Base-by-base conservation (phyloP, 2,329 filamentous ascomycete genomes). In the Claviceps pusilla region DNA sequence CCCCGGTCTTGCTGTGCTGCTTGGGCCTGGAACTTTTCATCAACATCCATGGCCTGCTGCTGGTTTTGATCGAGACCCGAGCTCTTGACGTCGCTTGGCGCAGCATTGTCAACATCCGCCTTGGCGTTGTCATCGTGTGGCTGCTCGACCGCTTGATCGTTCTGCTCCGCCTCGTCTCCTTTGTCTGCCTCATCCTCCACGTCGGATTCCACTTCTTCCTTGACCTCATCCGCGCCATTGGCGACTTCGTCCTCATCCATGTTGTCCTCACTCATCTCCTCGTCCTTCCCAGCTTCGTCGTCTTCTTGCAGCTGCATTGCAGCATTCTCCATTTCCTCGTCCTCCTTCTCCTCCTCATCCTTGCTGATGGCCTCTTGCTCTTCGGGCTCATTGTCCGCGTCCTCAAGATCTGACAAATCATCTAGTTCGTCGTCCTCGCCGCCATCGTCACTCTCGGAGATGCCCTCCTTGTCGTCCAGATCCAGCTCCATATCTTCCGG, bases 401-500 rank as follows among this genome's bases (percentile, higher is more conserved):
- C 75, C 52, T 78, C 75, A 46, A 71, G 67, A 50, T 79, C 76
- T 0, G 75, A 76, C 53, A 86, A 68, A 54, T 81, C 73, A 55
- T 82, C 78, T 50, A 85, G 65, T 19, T 77, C 75, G 31, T 33
- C 31, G 58, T 83, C 79, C 42, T 77, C 75, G 57, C 47, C 75
- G 57, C 43, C 43, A 9, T 47, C 45, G 16, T 83, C 79, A 42
- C 76, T 76, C 14, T 76, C 77, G 6, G 78, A 78, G 5, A 71
- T 72, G 4, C 78, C 78, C 19, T 77, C 74, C 33, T 79, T 73
- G 33, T 87, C 84, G 59, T 91, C 85, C 54, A 93, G 77, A 59
- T 90, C 82, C 66, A 96, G 77, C 55, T 94, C 83, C 76, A 96
- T 85, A 59, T 95, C 88, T 46, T 95, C 89, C 0, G 89, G 89